Conservation (phyloP, 2,329 filamentous ascomycete genomes). For the Magnaporthales sp. region DNA sequence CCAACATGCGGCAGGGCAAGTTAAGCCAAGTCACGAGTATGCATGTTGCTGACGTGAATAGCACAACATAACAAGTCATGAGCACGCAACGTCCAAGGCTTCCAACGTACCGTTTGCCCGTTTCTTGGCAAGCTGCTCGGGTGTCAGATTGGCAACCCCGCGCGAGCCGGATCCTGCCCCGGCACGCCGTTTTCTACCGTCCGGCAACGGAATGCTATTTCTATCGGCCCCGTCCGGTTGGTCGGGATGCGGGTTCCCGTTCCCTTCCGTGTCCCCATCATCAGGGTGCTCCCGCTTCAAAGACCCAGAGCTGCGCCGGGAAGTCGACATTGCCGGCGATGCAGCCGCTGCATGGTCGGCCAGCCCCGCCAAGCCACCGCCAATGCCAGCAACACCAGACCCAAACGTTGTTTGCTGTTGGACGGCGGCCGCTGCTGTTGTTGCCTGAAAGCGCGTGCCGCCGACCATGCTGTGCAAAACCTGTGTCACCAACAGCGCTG, state of each 20-base stretch:
- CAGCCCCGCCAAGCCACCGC: not conserved
- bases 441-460: not conserved
- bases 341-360: constrained; percentile 2
- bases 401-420: not conserved
- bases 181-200: constrained; percentile 13
- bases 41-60: not conserved
- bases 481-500: not conserved
- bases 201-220: constrained; percentile 8
- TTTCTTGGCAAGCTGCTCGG: constrained; percentile 65
- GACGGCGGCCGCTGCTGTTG: not conserved
- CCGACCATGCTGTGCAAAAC: not conserved
- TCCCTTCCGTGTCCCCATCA: not conserved
- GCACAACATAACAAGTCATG: not conserved
- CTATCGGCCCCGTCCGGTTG: not conserved
- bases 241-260: not conserved
- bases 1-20: not conserved
- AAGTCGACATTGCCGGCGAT: not conserved
- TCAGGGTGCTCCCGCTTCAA: constrained; percentile 1
- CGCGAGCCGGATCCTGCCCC: constrained; percentile 2
- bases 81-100: constrained; percentile 12
- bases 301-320: constrained; percentile 1
- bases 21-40: not conserved
- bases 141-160: constrained; percentile 45
- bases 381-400: not conserved
- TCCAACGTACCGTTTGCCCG: constrained; percentile 40